phyloP scores from a whole-genome alignment of 2,329 filamentous ascomycete genomes.

The Chaetothyriales sp. region DNA sequence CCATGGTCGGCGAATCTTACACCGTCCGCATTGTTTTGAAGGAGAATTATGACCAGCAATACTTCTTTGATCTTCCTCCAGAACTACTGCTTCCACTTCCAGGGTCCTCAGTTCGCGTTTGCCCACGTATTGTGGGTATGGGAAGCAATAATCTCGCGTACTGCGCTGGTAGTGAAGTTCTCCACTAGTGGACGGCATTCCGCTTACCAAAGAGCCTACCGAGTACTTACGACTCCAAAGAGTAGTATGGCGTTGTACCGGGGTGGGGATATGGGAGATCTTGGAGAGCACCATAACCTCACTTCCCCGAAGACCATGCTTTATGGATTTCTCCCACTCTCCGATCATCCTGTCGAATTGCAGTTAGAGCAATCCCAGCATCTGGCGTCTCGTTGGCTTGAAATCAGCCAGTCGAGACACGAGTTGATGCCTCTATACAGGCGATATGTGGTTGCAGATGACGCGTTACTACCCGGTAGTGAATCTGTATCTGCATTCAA shows the following conservation, averaged over 20 bases:
- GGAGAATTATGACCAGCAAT: conserved; percentile 2
- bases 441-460: conserved; percentile 22
- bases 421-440: conserved; percentile 34
- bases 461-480: conserved; percentile 4
- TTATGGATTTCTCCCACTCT: conserved; percentile 34
- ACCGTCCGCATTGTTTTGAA: background rate
- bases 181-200: conserved; percentile 30
- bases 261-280: conserved; percentile 37
- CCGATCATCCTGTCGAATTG: conserved; percentile 27
- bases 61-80: background rate
- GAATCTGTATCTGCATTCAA: conserved; percentile 13
- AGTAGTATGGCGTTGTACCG: conserved; percentile 32
- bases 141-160: conserved; percentile 15
- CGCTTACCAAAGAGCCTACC: conserved; percentile 25
- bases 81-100: conserved; percentile 1
- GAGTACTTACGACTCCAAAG: conserved; percentile 21
- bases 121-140: conserved; percentile 6
- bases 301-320: conserved; percentile 25
- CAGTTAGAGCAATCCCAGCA: conserved; percentile 19
- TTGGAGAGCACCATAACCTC: conserved; percentile 26
- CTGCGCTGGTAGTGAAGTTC: conserved; percentile 2
- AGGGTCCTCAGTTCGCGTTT: conserved; percentile 8
- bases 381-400: conserved; percentile 23
- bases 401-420: conserved; percentile 25
- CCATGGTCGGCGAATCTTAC: background rate